Evolutionary conservation across 345 rosid species (phyloP), one percentile per base, ranked within the genome.

Genomic region (Dipteronia sinensis): DNA sequence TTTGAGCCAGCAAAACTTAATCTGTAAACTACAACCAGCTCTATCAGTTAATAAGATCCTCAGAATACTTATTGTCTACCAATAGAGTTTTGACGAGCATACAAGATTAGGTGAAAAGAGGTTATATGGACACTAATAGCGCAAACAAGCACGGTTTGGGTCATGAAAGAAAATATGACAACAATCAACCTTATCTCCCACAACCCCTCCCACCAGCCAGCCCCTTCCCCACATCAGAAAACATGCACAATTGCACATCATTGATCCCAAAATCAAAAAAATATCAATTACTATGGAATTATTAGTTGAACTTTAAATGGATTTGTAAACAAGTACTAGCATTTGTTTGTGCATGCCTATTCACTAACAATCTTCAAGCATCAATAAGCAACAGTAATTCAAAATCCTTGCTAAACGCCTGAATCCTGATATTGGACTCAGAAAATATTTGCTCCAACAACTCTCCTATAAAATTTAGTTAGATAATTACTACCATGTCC

Each of bases 371-470:
- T 47, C 17, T 42, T 42, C 55, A 44, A 22, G 55, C 55, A n/a
- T 42, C 29, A 67, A 40, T 20, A n/a, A 67, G 71, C 55, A 67
- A 67, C 29, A 67, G 71, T 20, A 67, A 9, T 44, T n/a, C 55
- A 40, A 22, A 25, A 44, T n/a, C 47, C 44, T 34, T 31, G 23
- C 11, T 29, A 34, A 31, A 34, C 23, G 47, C 42, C 10, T 31
- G n/a, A n/a, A n/a, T n/a, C n/a, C n/a, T n/a, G 46, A 65, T 65
- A 65, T 16, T 16, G 69, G 69, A 65, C 10, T 42, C 46, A 31
- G 47, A 65, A 65, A 2, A 31, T 65, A 65, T 65, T 40, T 65
- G 12, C 38, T 65, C 40, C 40, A 6, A 16, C 20, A 65, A 65
- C 22, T 31, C 69, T 65, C 42, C 67, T 65, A 46, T 16, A 10